Conservation (phyloP, 352 stramenopile species). For the Phytophthora pini region DNA sequence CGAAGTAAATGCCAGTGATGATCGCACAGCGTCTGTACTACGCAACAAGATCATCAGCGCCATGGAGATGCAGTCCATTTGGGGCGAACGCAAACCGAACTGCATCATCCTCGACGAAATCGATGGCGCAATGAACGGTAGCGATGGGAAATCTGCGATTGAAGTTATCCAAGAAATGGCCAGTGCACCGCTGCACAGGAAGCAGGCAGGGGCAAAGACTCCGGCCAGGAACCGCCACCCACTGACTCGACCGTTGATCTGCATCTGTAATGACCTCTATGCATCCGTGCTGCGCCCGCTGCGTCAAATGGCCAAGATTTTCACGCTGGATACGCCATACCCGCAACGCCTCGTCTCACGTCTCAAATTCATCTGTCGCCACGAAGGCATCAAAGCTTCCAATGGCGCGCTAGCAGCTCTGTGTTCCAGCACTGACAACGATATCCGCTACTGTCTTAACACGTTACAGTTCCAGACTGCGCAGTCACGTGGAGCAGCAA, state of each 20-base stretch:
- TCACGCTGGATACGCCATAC: constrained; percentile 90
- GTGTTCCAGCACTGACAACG: constrained; percentile 77
- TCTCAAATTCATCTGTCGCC: constrained; percentile 92
- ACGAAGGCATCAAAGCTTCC: constrained; percentile 86
- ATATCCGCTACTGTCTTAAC: constrained; percentile 97
- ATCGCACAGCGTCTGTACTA: constrained; percentile 92
- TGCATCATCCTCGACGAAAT: constrained; percentile 99
- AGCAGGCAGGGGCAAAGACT: constrained; percentile 48
- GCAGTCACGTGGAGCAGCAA: constrained; percentile 33
- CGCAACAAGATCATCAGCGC: constrained; percentile 92
- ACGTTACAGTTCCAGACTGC: constrained; percentile 95
- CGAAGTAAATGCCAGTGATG: constrained; percentile 98
- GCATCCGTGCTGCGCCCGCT: constrained; percentile 95
- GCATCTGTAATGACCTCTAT: constrained; percentile 99
- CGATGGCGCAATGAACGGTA: constrained; percentile 94
- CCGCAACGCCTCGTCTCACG: constrained; percentile 90
- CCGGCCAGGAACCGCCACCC: constrained; percentile 61
- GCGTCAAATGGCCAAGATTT: constrained; percentile 93
- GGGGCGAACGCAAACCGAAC: constrained; percentile 92
- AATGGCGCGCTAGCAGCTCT: constrained; percentile 68
- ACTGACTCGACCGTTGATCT: constrained; percentile 95
- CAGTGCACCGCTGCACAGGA: constrained; percentile 73
- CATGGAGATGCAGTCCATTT: constrained; percentile 94
- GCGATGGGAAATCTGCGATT: constrained; percentile 87
- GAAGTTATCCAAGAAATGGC: constrained; percentile 94